Evolutionary conservation across 139 green algal species (phyloP).

Genomic region (Nannochloris sp.): DNA sequence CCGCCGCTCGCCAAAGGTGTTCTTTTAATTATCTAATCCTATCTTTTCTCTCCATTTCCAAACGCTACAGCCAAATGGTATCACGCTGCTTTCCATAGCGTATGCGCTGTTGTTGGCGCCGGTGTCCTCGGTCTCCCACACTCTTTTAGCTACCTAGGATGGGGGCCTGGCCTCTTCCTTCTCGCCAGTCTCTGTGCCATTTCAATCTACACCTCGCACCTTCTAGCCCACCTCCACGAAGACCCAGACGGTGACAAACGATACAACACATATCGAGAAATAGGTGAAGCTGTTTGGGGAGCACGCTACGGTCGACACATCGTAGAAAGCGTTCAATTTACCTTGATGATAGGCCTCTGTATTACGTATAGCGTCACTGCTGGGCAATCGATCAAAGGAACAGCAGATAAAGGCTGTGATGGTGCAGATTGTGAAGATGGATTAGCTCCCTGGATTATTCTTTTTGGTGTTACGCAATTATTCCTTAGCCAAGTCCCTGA

Average conservation of each 20-base stretch:
- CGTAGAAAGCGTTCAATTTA: constrained; percentile 29
- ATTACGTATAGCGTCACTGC: constrained; percentile 54
- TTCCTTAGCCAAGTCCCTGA: constrained; percentile 42
- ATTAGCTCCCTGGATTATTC: constrained; percentile 28
- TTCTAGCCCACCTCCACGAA: constrained; percentile 46
- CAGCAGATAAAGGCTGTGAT: constrained; percentile 6
- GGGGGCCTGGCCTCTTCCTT: constrained; percentile 18
- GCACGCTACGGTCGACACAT: background rate
- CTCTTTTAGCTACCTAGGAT: constrained; percentile 46
- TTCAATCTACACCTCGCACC: constrained; percentile 44
- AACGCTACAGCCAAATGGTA: constrained; percentile 32
- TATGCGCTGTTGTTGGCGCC: constrained; percentile 47
- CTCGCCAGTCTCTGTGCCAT: constrained; percentile 18
- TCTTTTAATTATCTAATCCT: too few relatives aligned
- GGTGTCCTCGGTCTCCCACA: constrained; percentile 50
- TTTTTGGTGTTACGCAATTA: constrained; percentile 44
- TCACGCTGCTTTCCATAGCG: constrained; percentile 46
- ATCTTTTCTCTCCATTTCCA: too few relatives aligned
- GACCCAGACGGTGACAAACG: constrained; percentile 13
- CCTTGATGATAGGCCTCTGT: constrained; percentile 37
- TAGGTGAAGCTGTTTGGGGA: constrained; percentile 36
- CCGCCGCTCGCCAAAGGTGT: too few relatives aligned
- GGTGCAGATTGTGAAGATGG: constrained; percentile 21
- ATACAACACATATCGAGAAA: constrained; percentile 42
- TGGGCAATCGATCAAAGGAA: constrained; percentile 44